A percentile compares a stretch with the other conserved stretches of the same genome.
Evolutionary conservation across 768 basidiomycete species (phyloP).

Genomic region (Sarcomyxa edulis): DNA sequence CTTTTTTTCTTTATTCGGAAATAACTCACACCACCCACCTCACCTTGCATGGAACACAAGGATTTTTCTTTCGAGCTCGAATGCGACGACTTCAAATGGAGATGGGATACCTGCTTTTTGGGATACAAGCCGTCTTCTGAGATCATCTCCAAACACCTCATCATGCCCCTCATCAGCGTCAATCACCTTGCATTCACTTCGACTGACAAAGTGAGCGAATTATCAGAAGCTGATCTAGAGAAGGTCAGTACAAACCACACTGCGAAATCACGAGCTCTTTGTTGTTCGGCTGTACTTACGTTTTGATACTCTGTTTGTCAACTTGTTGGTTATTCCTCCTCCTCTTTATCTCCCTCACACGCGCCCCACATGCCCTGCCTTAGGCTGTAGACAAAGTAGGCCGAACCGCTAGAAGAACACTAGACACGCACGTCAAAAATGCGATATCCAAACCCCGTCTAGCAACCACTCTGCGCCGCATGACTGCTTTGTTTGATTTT

Average conservation of each 20-base stretch:
- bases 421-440: slow-evolving; percentile 71
- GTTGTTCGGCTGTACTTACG: neutral
- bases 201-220: slow-evolving; percentile 48
- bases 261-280: slow-evolving; percentile 7
- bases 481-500: slow-evolving; percentile 71
- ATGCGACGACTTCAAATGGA: slow-evolving; percentile 63
- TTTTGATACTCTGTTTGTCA: neutral
- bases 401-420: slow-evolving; percentile 59
- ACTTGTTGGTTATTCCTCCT: neutral
- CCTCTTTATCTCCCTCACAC: too few relatives aligned
- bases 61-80: slow-evolving; percentile 63
- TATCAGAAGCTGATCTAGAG: slow-evolving; percentile 56
- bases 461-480: slow-evolving; percentile 61
- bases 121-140: slow-evolving; percentile 65
- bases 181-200: slow-evolving; percentile 66
- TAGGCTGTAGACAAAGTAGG: slow-evolving; percentile 70
- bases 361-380: too few relatives aligned
- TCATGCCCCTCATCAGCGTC: slow-evolving; percentile 69
- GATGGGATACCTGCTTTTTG: slow-evolving; percentile 69
- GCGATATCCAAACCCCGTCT: slow-evolving; percentile 64
- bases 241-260: too few relatives aligned
- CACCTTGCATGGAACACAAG: slow-evolving; percentile 28
- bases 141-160: slow-evolving; percentile 72
- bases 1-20: neutral
- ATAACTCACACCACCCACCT: neutral